These are phyloP conservation scores for Mycena amicta DNA, from an alignment of 768 basidiomycete species.

Conservation along the genomic window DNA sequence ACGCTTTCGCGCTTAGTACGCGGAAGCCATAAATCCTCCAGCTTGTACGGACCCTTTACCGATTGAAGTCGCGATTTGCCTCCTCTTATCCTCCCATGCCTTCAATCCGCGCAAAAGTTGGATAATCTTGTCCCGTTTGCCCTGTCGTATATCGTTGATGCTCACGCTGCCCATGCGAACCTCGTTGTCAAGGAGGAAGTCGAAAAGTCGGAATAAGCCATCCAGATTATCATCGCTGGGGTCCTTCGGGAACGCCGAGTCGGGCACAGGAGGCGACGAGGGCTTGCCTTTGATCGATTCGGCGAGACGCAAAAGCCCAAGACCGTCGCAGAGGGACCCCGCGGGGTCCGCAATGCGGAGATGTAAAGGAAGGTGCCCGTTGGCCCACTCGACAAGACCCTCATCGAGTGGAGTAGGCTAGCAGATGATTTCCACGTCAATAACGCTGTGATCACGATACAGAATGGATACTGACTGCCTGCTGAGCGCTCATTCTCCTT, in stretches of 20 bases:
- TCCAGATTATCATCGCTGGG: slow-evolving; percentile 79
- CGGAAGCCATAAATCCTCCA: slow-evolving; percentile 38
- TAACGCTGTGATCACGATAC: background rate
- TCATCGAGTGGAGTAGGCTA: slow-evolving; percentile 42
- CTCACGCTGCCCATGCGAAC: slow-evolving; percentile 90
- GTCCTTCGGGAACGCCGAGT: slow-evolving; percentile 73
- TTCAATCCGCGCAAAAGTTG: slow-evolving; percentile 79
- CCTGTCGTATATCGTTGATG: slow-evolving; percentile 89
- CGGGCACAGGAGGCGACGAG: slow-evolving; percentile 70
- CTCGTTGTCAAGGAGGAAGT: slow-evolving; percentile 90
- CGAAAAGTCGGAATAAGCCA: slow-evolving; percentile 86
- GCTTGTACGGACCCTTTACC: slow-evolving; percentile 42
- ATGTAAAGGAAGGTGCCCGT: slow-evolving; percentile 71
- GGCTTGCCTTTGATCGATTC: slow-evolving; percentile 75
- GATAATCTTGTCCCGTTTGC: slow-evolving; percentile 78
- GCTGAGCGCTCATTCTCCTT: slow-evolving; percentile 14
- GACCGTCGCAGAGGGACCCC: slow-evolving; percentile 60
- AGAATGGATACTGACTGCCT: slow-evolving; percentile 21
- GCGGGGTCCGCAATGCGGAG: slow-evolving; percentile 56
- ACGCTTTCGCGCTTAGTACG: background rate
- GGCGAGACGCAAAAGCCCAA: slow-evolving; percentile 81
- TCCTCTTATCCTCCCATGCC: slow-evolving; percentile 79
- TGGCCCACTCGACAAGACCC: slow-evolving; percentile 85
- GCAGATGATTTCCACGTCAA: slow-evolving; percentile 4
- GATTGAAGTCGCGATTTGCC: slow-evolving; percentile 54